Percentiles rank a stretch among this genome's conserved stretches.
Evolutionary conservation across 352 stramenopile species (phyloP).

Genomic region (Globisporangium parvum): DNA sequence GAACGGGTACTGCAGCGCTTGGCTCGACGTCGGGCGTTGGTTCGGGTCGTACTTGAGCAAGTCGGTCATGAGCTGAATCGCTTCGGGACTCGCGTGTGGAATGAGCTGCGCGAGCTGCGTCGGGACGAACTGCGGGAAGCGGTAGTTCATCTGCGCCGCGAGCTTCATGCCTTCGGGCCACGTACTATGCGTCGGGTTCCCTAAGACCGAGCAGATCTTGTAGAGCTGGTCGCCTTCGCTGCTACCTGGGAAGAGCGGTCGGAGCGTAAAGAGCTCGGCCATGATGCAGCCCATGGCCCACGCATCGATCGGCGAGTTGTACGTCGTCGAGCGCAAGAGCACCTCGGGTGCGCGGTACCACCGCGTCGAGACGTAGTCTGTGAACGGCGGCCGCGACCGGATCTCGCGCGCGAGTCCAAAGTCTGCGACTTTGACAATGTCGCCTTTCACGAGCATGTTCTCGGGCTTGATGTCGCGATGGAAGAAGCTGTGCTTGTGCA

Average conservation of each 20-base stretch:
- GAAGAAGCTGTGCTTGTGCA: constrained; percentile 98
- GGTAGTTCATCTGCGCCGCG: constrained; percentile 94
- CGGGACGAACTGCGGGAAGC: constrained; percentile 92
- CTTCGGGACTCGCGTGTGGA: constrained; percentile 86
- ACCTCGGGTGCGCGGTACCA: constrained; percentile 99
- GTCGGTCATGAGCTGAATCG: constrained; percentile 90
- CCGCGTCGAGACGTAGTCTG: constrained; percentile 97
- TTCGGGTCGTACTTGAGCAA: constrained; percentile 93
- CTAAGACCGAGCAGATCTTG: constrained; percentile 95
- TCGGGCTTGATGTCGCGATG: constrained; percentile 98
- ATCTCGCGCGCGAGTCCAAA: constrained; percentile 97
- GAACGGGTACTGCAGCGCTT: constrained; percentile 94
- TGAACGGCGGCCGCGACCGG: constrained; percentile 89
- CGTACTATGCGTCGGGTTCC: constrained; percentile 82
- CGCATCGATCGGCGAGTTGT: constrained; percentile 97
- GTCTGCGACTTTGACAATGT: constrained; percentile 97
- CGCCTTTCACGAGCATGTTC: constrained; percentile 95
- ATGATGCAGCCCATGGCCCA: constrained; percentile 98
- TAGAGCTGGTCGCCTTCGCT: constrained; percentile 97
- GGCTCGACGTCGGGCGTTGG: constrained; percentile 87
- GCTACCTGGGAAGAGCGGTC: constrained; percentile 96
- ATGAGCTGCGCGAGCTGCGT: constrained; percentile 88
- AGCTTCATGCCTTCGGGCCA: constrained; percentile 95
- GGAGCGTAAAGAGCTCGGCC: constrained; percentile 94
- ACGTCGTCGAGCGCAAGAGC: constrained; percentile 90